These are phyloP conservation scores for Ceratocystis eucalypticola DNA, from an alignment of 2,329 filamentous ascomycete genomes.

Conservation along the genomic window DNA sequence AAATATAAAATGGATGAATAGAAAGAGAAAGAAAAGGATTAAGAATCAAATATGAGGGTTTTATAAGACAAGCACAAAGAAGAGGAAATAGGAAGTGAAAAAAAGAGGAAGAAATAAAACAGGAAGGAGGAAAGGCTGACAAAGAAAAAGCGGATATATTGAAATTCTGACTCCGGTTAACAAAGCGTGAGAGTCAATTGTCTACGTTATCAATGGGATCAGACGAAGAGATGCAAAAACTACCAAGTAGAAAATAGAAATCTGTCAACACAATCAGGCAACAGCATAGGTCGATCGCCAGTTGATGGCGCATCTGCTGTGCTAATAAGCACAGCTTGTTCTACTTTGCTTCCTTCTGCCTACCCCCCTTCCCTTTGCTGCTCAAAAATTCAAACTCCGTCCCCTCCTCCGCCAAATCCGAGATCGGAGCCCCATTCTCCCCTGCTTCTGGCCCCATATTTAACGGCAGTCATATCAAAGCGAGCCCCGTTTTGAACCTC, in stretches of 20 bases:
- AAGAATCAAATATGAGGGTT: too few relatives aligned
- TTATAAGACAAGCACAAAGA: neutral
- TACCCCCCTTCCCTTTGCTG: too few relatives aligned
- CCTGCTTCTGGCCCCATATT: neutral
- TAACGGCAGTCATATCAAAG: neutral
- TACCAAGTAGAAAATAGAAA: too few relatives aligned
- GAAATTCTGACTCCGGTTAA: neutral
- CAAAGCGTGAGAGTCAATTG: too few relatives aligned
- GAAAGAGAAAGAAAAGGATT: neutral
- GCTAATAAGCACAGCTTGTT: too few relatives aligned
- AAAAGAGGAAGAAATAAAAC: neutral
- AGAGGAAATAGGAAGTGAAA: neutral
- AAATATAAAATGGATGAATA: neutral
- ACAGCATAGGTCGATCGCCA: too few relatives aligned
- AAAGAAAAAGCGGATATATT: constrained; percentile 7
- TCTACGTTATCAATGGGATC: neutral
- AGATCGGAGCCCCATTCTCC: neutral
- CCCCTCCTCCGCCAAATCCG: neutral
- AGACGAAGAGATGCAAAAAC: neutral
- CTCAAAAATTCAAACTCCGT: neutral
- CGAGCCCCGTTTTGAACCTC: constrained; percentile 1
- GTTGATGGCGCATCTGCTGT: too few relatives aligned
- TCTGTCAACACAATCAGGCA: neutral
- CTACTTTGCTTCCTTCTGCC: too few relatives aligned
- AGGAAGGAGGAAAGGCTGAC: constrained; percentile 24